These are phyloP conservation scores for Dactylellina sp. DNA, from an alignment of 2,329 filamentous ascomycete species.

Conservation along the genomic window DNA sequence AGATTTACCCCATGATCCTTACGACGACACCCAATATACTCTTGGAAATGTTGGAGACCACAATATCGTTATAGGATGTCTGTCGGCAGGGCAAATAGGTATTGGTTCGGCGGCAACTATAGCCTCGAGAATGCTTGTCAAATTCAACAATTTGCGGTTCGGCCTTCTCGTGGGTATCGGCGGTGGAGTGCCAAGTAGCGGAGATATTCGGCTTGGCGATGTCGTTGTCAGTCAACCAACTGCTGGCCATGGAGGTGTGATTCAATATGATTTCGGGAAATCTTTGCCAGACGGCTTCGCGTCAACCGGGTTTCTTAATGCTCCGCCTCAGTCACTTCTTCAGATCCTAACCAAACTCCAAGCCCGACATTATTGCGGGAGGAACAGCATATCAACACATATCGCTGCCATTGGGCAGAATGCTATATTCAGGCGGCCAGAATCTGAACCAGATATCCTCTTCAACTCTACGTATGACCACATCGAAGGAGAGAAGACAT, in stretches of 20 bases:
- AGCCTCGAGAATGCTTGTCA: conserved; percentile 18
- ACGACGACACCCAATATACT: conserved; percentile 61
- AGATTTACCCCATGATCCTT: neutral
- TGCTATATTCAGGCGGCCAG: neutral
- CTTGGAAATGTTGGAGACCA: conserved; percentile 61
- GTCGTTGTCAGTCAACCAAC: conserved; percentile 1
- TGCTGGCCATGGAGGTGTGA: neutral
- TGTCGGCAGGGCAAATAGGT: conserved; percentile 61
- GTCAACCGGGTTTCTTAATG: neutral
- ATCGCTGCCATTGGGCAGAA: neutral
- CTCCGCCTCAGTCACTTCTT: neutral
- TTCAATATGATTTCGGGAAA: conserved; percentile 9
- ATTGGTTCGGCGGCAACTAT: conserved; percentile 61
- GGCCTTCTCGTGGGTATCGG: conserved; percentile 60
- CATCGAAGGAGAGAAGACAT: neutral
- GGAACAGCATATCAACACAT: neutral
- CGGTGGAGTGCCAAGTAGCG: conserved; percentile 58
- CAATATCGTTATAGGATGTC: conserved; percentile 61
- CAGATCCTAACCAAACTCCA: neutral
- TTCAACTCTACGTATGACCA: conserved; percentile 24
- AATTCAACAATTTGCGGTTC: conserved; percentile 37
- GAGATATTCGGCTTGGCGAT: conserved; percentile 39
- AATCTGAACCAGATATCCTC: neutral
- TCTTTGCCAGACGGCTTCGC: neutral
- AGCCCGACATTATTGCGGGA: neutral